Percentiles rank a stretch among this genome's conserved stretches.
These are phyloP conservation scores for Posidonia australis DNA, from an alignment of 106 monocot genomes.

Conservation along the genomic window DNA sequence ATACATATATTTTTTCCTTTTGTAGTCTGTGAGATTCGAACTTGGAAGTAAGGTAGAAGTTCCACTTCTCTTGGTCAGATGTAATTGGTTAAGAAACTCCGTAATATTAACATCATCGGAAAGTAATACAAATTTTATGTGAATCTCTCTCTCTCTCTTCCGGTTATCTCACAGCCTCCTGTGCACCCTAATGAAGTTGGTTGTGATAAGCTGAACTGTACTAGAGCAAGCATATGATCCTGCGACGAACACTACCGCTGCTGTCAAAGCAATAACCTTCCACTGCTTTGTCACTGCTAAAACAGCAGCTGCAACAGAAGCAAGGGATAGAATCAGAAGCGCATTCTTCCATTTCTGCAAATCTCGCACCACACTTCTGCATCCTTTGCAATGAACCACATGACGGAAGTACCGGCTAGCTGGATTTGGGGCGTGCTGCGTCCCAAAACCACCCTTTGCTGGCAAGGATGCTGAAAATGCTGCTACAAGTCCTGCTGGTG, in stretches of 20 bases:
- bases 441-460: conserved; percentile 56
- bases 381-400: conserved; percentile 67
- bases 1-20: too few relatives aligned
- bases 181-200: conserved; percentile 62
- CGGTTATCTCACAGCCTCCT: conserved; percentile 36
- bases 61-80: too few relatives aligned
- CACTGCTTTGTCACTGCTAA: conserved; percentile 33
- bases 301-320: conserved; percentile 28
- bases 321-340: conserved; percentile 16
- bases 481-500: conserved; percentile 47
- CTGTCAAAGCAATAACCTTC: conserved; percentile 34
- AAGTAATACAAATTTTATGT: too few relatives aligned
- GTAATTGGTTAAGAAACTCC: too few relatives aligned
- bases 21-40: too few relatives aligned
- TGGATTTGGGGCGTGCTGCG: conserved; percentile 37
- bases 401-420: conserved; percentile 55
- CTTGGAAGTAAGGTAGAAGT: too few relatives aligned
- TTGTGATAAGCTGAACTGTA: conserved; percentile 38
- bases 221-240: conserved; percentile 32
- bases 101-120: too few relatives aligned
- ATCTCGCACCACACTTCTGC: conserved; percentile 21
- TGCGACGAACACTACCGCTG: conserved; percentile 14
- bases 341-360: conserved; percentile 33
- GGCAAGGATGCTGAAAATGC: conserved; percentile 44
- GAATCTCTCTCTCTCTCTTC: too few relatives aligned